Base-by-base conservation (phyloP, 306 rosid genomes). In the Senna siamea region DNA sequence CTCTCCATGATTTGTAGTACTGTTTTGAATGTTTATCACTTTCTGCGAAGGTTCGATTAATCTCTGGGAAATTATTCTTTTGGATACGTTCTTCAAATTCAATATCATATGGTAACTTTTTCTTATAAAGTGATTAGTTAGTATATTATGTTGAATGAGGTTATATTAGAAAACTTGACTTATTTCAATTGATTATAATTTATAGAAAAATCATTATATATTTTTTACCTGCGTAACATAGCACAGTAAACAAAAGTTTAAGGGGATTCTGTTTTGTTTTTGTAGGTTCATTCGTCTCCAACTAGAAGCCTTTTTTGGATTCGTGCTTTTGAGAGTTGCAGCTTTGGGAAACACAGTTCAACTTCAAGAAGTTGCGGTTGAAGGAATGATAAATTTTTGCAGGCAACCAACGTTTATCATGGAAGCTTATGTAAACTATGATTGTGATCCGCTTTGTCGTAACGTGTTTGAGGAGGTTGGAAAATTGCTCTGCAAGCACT, bases 1-100 rank as follows among this genome's bases (percentile, higher is more conserved):
- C 72, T 94, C 28, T 92, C 99, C 78, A 92, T 94, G 97, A 92
- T 92, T 70, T 94, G 95, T 88, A 87, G 96, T 80, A 88, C 99
- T 0, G 97, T 94, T 43, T 81, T 92, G 92, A 94, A 92, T 61
- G 53, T 80, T 64, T 92, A 88, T 66, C 88, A 88, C 89, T 94
- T 89, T 85, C 86, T 94, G 20, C 75, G 93, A 72, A 89, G 96
- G 98, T 92, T 71, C 60, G 80, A 52, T 28, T 53, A 26, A 26
- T 26, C 3, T 26, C 30, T 26, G 30, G 2, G 2, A 26, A 26
- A 3, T 26, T n/a, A n/a, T n/a, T n/a, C n/a, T n/a, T n/a, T n/a
- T n/a, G n/a, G n/a, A n/a, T n/a, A n/a, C n/a, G n/a, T n/a, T n/a
- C n/a, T n/a, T n/a, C n/a, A n/a, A n/a, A n/a, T n/a, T n/a, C n/a